Base-by-base conservation (phyloP, 441 rosid genomes). In the Adansonia gregorii region DNA sequence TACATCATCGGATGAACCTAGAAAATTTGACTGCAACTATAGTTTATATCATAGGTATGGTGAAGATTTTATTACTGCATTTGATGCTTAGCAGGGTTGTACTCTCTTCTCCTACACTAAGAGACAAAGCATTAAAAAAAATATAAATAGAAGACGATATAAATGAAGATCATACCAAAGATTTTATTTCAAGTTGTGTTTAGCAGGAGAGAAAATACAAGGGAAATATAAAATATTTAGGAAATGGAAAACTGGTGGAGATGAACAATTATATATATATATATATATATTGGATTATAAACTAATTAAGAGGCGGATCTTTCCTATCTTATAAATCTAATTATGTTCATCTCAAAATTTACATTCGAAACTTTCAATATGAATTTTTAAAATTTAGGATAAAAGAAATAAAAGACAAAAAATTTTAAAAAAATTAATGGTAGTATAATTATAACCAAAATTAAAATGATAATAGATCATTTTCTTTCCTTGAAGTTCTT, bases 51-150 rank as follows among this genome's bases (percentile, higher is more conserved):
- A 55, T 45, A 19, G 48, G 27, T 71, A 71, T 27, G 48, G 46
- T 52, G 48, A 68, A 27, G 15, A 51, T 27, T 51, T 70, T 71
- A 51, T 27, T 51, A 9, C 61, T 14, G 15, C 45, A 69, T 69
- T 69, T 24, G 59, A 69, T 69, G 59, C 24, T 9, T 6, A 51
- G 15, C 46, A 52, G 61, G 59, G 24, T 52, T 71, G 60, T 70
- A 51, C 74, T 8, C 11, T 8, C 9, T 70, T 46, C 31, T 12
- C 46, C 72, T 5, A 0, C 8, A 8, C 11, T 35, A 39, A 39
- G 2, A 39, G 20, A 65, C 48, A 65, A 11, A 15, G 48, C 69
- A 65, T n/a, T 65, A 39, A 64, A 24, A 64, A 35, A 35, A 46
- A 35, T 35, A 35, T 35, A 35, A 4, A 19, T 35, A 31, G n/a